These are phyloP conservation scores for Dovyalis caffra DNA, from an alignment of 345 rosid species.

Conservation along the genomic window DNA sequence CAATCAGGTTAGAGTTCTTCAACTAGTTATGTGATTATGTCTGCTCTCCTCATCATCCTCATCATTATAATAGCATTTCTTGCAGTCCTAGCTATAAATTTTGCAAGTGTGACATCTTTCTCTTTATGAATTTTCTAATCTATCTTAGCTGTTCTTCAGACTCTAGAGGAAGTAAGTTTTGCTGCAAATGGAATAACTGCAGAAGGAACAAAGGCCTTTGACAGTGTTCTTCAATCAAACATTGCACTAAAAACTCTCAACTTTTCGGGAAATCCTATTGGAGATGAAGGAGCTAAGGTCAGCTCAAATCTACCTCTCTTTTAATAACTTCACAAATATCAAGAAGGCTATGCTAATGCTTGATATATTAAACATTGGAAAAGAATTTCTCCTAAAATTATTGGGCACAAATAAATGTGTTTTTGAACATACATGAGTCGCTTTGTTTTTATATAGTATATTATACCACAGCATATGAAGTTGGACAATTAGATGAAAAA, in stretches of 20 bases:
- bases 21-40: neutral
- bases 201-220: constrained; percentile 79
- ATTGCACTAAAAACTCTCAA: constrained; percentile 60
- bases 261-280: constrained; percentile 91
- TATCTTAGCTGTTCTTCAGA: constrained; percentile 51
- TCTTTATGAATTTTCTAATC: neutral
- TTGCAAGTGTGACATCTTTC: neutral
- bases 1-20: constrained; percentile 62
- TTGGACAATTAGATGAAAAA: too few species aligned
- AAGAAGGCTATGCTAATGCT: neutral
- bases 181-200: constrained; percentile 95
- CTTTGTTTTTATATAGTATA: too few species aligned
- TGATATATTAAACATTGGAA: neutral
- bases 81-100: neutral
- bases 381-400: neutral
- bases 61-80: neutral
- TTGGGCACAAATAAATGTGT: neutral
- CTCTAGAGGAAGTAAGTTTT: constrained; percentile 87
- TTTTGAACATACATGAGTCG: too few species aligned
- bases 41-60: neutral
- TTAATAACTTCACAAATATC: neutral
- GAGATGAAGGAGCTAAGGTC: constrained; percentile 97
- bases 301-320: constrained; percentile 15
- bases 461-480: too few species aligned
- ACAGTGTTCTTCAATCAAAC: constrained; percentile 84